These are phyloP conservation scores for Lentinula sp. DNA, from an alignment of 768 basidiomycete genomes.

Conservation along the genomic window DNA sequence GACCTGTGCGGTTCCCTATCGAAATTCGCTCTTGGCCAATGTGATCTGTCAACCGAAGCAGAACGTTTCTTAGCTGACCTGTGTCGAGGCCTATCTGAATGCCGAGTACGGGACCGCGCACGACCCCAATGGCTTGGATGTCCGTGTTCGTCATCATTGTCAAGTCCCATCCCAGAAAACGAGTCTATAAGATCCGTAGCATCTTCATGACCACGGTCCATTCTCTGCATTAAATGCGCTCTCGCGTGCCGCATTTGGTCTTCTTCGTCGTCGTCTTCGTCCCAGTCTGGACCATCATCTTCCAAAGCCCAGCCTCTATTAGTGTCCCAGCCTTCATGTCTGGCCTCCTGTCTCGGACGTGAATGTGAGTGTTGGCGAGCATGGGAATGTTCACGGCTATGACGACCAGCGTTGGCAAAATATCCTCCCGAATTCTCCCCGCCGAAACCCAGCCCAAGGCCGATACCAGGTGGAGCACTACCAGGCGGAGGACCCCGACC, in stretches of 20 bases:
- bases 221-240: background rate
- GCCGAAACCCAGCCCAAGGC: background rate
- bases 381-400: background rate
- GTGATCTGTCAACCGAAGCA: background rate
- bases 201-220: background rate
- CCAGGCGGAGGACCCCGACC: background rate
- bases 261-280: background rate
- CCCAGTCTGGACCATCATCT: background rate
- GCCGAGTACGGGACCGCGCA: background rate
- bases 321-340: background rate
- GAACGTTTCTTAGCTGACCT: constrained; percentile 1
- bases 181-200: background rate
- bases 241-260: background rate
- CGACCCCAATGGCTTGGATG: background rate
- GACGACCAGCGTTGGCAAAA: background rate
- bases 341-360: background rate
- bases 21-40: background rate
- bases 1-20: background rate
- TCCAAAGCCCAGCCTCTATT: background rate
- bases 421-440: background rate
- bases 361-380: background rate
- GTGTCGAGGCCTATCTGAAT: background rate
- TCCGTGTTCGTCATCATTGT: background rate
- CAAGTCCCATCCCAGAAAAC: background rate
- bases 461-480: background rate